Percentiles rank a stretch among this genome's conserved stretches.
Evolutionary conservation across 352 stramenopile species (phyloP).

Genomic region (Blastocystis sp.): DNA sequence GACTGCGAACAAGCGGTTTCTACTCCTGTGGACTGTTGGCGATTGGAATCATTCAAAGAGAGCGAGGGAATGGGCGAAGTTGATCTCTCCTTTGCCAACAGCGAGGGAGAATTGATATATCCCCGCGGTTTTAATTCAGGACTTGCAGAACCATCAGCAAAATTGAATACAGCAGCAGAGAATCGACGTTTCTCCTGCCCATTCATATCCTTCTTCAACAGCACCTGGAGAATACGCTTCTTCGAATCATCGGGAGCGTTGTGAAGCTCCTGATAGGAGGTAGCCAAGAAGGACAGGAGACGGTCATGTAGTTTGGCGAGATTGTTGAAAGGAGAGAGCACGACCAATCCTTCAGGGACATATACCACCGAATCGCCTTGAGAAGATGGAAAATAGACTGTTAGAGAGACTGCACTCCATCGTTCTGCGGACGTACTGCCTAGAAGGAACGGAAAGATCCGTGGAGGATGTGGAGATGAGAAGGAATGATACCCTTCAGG

Average conservation of each 20-base stretch:
- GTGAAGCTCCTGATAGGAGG: not conserved
- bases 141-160: not conserved
- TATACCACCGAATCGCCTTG: not conserved
- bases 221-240: not conserved
- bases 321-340: constrained; percentile 49
- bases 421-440: constrained; percentile 7
- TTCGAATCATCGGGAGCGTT: not conserved
- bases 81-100: no score
- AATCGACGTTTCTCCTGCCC: not conserved
- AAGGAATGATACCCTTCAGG: constrained; percentile 52
- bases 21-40: no score
- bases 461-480: not conserved
- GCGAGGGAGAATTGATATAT: no score
- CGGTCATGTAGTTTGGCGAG: not conserved
- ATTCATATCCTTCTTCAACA: not conserved
- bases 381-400: constrained; percentile 18
- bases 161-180: not conserved
- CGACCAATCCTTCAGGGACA: constrained; percentile 48
- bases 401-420: constrained; percentile 36
- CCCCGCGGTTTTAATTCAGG: not conserved
- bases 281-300: not conserved
- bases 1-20: no score
- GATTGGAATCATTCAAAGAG: not conserved
- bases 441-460: constrained; percentile 29
- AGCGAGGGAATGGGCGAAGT: not conserved